Base-by-base conservation (phyloP, 2,329 filamentous ascomycete genomes). In the Corinectria fuckeliana region DNA sequence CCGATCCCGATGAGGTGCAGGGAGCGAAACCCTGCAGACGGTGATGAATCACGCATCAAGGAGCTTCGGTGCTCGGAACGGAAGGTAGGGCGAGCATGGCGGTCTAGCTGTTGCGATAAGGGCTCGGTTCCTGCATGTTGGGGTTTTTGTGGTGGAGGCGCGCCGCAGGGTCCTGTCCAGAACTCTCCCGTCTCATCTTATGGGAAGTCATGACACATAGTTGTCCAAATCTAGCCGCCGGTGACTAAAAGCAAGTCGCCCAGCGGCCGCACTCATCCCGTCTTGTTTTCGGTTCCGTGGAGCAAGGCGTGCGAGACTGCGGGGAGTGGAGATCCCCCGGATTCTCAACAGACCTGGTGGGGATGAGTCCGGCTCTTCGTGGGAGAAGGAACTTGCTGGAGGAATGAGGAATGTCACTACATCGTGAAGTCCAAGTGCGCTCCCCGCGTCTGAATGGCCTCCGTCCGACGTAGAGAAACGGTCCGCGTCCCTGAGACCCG, bases 61-160 rank as follows among this genome's bases (percentile, higher is more conserved):
- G 45, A 34, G 26, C 30, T 30, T 45, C 30, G 14, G 13, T 44
- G 38, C 56, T 53, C 14, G 50, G 50, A 55, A 50, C 44, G 56
- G 56, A 54, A 59, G 56, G 56, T 59, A 45, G 20, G 38, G 11
- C 20, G 23, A 8, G 13, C 30, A 32, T 30, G 48, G 55, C 50
- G 48, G 55, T 28, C 41, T 34, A 18, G 26, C 34, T 38, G 23
- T n/a, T 13, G 34, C 23, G 45, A 59, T 55, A 53, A 42, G 38
- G 45, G 50, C 56, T 45, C 39, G 50, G 56, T 59, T 59, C 56
- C 56, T 59, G 56, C 56, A 54, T 54, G 55, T 34, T 32, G 38
- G 39, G 18, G 32, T 34, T 36, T 9, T 50, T 28, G n/a, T 39
- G 14, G 28, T 39, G 36, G 20, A 39, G 18, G 20, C 18, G 55